A percentile compares a stretch with the other conserved stretches of the same genome.
These are phyloP conservation scores for Tetracladium maxilliforme DNA, from an alignment of 2,329 filamentous ascomycete genomes.

Conservation along the genomic window DNA sequence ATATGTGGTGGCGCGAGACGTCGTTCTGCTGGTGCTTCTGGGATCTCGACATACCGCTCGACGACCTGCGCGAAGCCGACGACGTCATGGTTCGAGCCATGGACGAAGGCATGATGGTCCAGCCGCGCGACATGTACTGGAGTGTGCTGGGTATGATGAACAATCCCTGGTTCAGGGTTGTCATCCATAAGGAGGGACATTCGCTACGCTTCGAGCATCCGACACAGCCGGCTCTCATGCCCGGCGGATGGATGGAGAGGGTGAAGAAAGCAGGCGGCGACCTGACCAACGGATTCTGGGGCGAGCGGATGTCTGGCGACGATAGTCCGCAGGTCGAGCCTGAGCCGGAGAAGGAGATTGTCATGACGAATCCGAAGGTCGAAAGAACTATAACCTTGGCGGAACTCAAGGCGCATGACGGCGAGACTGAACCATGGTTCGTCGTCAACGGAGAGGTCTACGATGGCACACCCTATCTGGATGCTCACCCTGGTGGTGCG, in stretches of 20 bases:
- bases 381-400: constrained; percentile 50
- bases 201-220: constrained; percentile 73
- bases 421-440: constrained; percentile 63
- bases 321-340: constrained; percentile 25
- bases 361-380: constrained; percentile 59
- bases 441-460: constrained; percentile 81
- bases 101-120: constrained; percentile 78
- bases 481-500: constrained; percentile 74
- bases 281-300: constrained; percentile 72
- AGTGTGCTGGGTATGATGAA: constrained; percentile 96
- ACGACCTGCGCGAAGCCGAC: constrained; percentile 45
- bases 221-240: constrained; percentile 61
- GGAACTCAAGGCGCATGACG: constrained; percentile 56
- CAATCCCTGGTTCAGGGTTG: constrained; percentile 81
- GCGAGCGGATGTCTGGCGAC: constrained; percentile 48
- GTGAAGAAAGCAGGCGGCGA: constrained; percentile 75
- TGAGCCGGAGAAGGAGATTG: constrained; percentile 48
- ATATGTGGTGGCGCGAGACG: constrained; percentile 69
- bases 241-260: constrained; percentile 86
- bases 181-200: constrained; percentile 53
- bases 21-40: constrained; percentile 92
- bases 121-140: constrained; percentile 94
- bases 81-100: constrained; percentile 75
- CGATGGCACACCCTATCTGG: constrained; percentile 67
- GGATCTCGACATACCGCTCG: constrained; percentile 52